Evolutionary conservation across 768 basidiomycete genomes (phyloP).

Genomic region (Tephrocybe rancida): DNA sequence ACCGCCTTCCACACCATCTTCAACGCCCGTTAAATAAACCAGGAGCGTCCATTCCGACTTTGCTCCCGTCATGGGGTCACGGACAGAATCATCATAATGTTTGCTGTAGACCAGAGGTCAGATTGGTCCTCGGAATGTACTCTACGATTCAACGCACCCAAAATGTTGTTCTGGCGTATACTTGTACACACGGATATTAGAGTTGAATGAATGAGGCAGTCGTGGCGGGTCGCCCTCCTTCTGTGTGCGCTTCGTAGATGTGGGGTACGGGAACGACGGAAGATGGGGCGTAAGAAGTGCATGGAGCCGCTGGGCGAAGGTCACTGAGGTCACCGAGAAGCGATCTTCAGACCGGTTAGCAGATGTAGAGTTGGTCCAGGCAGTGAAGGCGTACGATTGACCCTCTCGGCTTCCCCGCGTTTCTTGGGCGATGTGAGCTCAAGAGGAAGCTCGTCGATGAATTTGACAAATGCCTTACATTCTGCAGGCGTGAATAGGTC

Average conservation of each 20-base stretch:
- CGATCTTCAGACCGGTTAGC: conserved; percentile 45
- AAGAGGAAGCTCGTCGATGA: conserved; percentile 61
- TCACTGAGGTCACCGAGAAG: conserved; percentile 56
- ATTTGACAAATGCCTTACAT: conserved; percentile 60
- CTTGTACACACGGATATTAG: conserved; percentile 76
- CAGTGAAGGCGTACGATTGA: conserved; percentile 55
- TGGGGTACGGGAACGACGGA: conserved; percentile 50
- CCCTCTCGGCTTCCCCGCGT: conserved; percentile 68
- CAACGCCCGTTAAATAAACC: conserved; percentile 69
- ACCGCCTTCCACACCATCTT: conserved; percentile 76
- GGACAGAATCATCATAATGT: conserved; percentile 76
- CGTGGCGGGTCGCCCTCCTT: conserved; percentile 24
- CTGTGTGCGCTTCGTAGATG: conserved; percentile 34
- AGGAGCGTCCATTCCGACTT: conserved; percentile 81
- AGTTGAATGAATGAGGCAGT: conserved; percentile 62
- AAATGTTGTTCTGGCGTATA: conserved; percentile 68
- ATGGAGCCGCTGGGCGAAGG: conserved; percentile 60
- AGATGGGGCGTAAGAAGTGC: conserved; percentile 56
- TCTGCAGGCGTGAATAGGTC: conserved; percentile 59
- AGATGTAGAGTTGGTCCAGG: neutral
- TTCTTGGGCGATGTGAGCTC: conserved; percentile 74
- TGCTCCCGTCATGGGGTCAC: conserved; percentile 57
- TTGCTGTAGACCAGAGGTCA: conserved; percentile 33
- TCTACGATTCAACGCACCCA: conserved; percentile 37
- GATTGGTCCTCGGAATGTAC: neutral